Percentiles rank a stretch among this genome's conserved stretches.
Conservation (phyloP, 2,329 filamentous ascomycete genomes). For the Colletotrichum liriopes region DNA sequence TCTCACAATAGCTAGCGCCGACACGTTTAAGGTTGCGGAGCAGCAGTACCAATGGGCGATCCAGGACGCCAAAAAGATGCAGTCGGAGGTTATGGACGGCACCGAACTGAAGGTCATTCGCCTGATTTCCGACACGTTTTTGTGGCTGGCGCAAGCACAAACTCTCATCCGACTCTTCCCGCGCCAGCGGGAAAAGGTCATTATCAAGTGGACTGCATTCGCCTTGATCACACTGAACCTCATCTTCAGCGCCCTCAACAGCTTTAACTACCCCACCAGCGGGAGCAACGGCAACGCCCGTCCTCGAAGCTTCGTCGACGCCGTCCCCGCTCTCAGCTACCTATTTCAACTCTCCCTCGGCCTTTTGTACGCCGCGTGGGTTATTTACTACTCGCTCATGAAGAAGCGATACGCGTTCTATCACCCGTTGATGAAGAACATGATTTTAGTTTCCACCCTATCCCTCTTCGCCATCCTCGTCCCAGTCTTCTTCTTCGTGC, state of each 20-base stretch:
- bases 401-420: slow-evolving; percentile 94
- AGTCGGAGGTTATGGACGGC: slow-evolving; percentile 85
- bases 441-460: slow-evolving; percentile 83
- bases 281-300: slow-evolving; percentile 70
- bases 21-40: slow-evolving; percentile 90
- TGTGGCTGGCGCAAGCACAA: slow-evolving; percentile 98
- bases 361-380: slow-evolving; percentile 91
- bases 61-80: slow-evolving; percentile 84
- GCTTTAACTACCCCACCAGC: slow-evolving; percentile 74
- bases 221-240: slow-evolving; percentile 92
- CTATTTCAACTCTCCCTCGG: slow-evolving; percentile 91
- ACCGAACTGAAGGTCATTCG: slow-evolving; percentile 91
- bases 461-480: slow-evolving; percentile 88
- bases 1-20: slow-evolving; percentile 91
- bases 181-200: slow-evolving; percentile 95
- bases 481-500: slow-evolving; percentile 92
- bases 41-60: slow-evolving; percentile 84
- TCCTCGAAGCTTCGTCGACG: slow-evolving; percentile 86
- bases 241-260: slow-evolving; percentile 92
- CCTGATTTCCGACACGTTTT: slow-evolving; percentile 94
- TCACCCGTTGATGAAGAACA: slow-evolving; percentile 91
- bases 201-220: slow-evolving; percentile 99
- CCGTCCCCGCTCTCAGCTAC: slow-evolving; percentile 91
- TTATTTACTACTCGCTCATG: slow-evolving; percentile 93
- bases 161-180: slow-evolving; percentile 96